Evolutionary conservation across 1,139 yeast species (phyloP), one percentile per base, ranked within the genome.

Genomic region (Geotrichum histeridarum): DNA sequence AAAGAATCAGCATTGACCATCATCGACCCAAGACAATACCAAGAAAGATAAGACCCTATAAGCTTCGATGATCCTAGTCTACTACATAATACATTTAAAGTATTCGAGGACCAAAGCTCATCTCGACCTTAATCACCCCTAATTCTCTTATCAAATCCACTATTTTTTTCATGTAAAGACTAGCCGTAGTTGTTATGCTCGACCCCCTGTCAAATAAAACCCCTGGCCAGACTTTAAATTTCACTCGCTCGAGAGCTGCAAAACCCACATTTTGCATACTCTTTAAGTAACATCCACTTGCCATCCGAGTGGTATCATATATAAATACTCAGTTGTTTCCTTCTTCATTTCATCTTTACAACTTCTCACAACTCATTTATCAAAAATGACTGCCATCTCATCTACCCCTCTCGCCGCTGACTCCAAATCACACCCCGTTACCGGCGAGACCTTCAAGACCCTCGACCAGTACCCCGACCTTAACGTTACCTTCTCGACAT

Each of bases 391-490:
- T 35, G 47, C 55, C 42, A 42, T 39, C 30, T 55, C 54, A 15
- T 32, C 48, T 9, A 11, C 48, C 36, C 48, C 55, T 36, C 42
- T 42, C 33, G 44, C 35, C 39, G 37, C 38, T 39, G 31, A 51
- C 12, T 22, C 43, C 8, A 43, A 18, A 17, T n/a, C 44, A 4
- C 44, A 30, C 27, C 37, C 39, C 30, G 17, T 15, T n/a, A 18
- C 47, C 22, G 38, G 35, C 8, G 53, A 53, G 9, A 18, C 52
- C 33, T 50, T 50, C 36, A 39, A 36, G 42, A 18, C 50, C 9
- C 50, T 54, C 11, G 58, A 55, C 39, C 56, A 61, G 17, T 62
- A 56, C 55, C 54, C 63, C 9, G 66, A 62, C 44, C 57, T 63
- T 47, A 55, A 63, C 35, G 61, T 63, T 42, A 51, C 56, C 27